phyloP scores from a whole-genome alignment of 208 protist species.

The Naegleria gruberi region DNA sequence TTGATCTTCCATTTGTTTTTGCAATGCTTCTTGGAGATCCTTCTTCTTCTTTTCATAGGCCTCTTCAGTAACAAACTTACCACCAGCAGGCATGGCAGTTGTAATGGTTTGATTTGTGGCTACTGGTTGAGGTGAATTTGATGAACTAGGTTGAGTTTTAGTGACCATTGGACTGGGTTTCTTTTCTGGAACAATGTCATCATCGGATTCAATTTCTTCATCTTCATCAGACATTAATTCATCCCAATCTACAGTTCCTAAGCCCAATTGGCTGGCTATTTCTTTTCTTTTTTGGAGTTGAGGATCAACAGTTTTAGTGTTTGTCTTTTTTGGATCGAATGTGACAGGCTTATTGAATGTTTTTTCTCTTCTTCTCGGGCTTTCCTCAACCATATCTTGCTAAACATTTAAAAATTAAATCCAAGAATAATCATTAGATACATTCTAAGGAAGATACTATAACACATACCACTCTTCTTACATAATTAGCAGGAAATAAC shows the following conservation, averaged over 20 bases:
- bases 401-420: neutral
- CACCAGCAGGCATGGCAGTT: neutral
- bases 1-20: neutral
- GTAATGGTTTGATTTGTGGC: neutral
- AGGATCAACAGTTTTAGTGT: neutral
- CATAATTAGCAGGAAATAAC: conserved; percentile 21
- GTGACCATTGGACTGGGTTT: neutral
- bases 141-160: neutral
- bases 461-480: neutral
- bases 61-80: neutral
- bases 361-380: neutral
- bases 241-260: neutral
- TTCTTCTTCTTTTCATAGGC: neutral
- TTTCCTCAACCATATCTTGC: neutral
- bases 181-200: neutral
- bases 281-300: neutral
- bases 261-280: neutral
- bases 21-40: neutral
- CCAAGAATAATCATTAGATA: neutral
- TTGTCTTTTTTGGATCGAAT: neutral
- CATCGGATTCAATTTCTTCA: too few relatives aligned
- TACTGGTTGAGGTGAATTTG: neutral
- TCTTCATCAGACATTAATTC: neutral
- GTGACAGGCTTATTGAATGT: neutral
- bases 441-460: neutral